A percentile compares a stretch with the other conserved stretches of the same genome.
Evolutionary conservation across 2,329 filamentous ascomycete species (phyloP).

Genomic region (Diaporthe sp.): DNA sequence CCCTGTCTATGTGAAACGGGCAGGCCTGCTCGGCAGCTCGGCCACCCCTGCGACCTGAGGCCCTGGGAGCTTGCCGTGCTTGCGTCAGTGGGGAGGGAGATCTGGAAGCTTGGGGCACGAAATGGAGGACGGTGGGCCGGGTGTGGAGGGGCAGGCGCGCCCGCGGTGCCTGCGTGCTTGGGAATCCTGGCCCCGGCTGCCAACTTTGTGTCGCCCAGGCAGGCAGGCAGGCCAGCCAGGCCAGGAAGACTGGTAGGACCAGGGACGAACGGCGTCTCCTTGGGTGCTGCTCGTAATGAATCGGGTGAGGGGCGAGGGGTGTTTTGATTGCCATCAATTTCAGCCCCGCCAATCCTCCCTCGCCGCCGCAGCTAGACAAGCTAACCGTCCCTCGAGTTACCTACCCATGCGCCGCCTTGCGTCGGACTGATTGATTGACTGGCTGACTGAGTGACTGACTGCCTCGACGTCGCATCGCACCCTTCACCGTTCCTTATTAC

Average conservation of each 20-base stretch:
- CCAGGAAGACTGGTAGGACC: not conserved
- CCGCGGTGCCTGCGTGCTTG: conserved; percentile 7
- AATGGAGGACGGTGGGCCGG: not conserved
- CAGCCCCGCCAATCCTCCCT: conserved; percentile 31
- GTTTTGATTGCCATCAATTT: conserved; percentile 39
- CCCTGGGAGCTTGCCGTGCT: not conserved
- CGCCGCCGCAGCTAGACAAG: conserved; percentile 22
- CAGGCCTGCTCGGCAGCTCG: conserved; percentile 18
- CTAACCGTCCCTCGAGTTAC: not conserved
- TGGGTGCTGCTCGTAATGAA: conserved; percentile 30
- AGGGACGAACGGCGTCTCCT: conserved; percentile 5
- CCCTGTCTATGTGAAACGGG: conserved; percentile 35
- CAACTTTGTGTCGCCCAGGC: conserved; percentile 23
- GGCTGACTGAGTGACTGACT: not conserved
- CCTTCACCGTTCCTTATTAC: conserved; percentile 22
- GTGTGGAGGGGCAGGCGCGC: conserved; percentile 25
- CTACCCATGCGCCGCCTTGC: not conserved
- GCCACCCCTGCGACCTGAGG: conserved; percentile 12
- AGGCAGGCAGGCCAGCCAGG: not conserved
- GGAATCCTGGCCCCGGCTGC: conserved; percentile 27
- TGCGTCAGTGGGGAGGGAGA: conserved; percentile 24
- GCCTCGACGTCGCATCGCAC: conserved; percentile 5
- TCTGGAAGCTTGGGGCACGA: conserved; percentile 31
- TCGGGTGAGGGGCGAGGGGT: conserved; percentile 32
- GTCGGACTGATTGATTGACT: not conserved